Percentiles rank a stretch among this genome's conserved stretches.
These are phyloP conservation scores for Mrakia hoshinonis DNA, from an alignment of 768 basidiomycete species.

Conservation along the genomic window DNA sequence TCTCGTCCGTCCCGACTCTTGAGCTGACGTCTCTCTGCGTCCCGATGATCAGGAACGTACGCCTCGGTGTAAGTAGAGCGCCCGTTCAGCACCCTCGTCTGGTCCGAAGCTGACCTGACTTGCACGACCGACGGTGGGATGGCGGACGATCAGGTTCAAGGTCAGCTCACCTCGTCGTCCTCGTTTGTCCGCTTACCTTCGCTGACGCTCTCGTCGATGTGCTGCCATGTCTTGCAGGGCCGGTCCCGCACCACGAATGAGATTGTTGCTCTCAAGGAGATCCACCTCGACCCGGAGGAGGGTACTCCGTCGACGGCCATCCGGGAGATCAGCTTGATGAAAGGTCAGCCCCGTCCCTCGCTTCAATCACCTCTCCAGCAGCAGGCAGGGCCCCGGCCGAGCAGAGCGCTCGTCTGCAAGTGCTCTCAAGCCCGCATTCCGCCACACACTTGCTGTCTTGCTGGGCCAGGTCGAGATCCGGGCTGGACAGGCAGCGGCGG, in stretches of 20 bases:
- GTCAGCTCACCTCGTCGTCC: slow-evolving; percentile 43
- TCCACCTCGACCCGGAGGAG: slow-evolving; percentile 97
- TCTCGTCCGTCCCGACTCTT: background rate
- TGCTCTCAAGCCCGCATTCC: too few relatives aligned
- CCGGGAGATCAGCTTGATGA: slow-evolving; percentile 97
- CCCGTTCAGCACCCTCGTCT: too few relatives aligned
- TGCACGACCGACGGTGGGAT: too few relatives aligned
- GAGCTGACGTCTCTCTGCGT: too few relatives aligned
- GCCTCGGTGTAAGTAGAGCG: slow-evolving; percentile 4
- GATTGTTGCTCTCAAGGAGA: slow-evolving; percentile 96
- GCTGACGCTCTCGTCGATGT: background rate
- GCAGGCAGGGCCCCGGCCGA: too few relatives aligned
- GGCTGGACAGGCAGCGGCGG: too few relatives aligned
- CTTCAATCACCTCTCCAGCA: background rate
- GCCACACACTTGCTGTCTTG: too few relatives aligned
- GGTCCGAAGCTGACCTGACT: too few relatives aligned
- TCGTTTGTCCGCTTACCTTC: background rate
- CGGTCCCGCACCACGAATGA: slow-evolving; percentile 96
- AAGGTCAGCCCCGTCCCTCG: slow-evolving; percentile 43
- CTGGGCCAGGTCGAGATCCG: too few relatives aligned
- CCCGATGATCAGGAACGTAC: slow-evolving; percentile 20
- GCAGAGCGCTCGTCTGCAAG: too few relatives aligned
- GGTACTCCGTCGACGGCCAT: slow-evolving; percentile 98
- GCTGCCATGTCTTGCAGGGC: slow-evolving; percentile 44
- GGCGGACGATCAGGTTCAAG: slow-evolving; percentile 53